A percentile compares a stretch with the other conserved stretches of the same genome.
Evolutionary conservation across 208 protist genomes (phyloP).

Genomic region (Crithidia sp.): DNA sequence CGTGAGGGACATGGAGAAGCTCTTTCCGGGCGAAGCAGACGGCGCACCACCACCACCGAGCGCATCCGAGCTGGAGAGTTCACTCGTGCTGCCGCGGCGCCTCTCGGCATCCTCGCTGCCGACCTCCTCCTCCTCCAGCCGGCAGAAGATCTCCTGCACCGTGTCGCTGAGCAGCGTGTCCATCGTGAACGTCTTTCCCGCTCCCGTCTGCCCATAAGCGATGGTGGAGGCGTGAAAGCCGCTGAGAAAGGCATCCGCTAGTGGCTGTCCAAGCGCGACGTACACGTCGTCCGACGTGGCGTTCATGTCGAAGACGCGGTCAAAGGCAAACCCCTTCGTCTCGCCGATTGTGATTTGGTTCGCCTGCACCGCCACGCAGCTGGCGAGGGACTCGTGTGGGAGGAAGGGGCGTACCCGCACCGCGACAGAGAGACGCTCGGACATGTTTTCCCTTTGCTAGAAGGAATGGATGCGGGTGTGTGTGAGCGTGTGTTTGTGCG

Average conservation of each 20-base stretch:
- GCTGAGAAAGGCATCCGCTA: constrained; percentile 80
- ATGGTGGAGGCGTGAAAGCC: constrained; percentile 94
- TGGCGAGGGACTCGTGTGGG: constrained; percentile 55
- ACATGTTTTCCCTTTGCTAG: constrained; percentile 28
- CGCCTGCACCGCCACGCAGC: constrained; percentile 53
- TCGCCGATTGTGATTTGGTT: constrained; percentile 90
- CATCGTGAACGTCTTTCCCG: constrained; percentile 97
- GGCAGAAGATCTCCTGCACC: constrained; percentile 86
- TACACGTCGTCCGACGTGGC: constrained; percentile 76
- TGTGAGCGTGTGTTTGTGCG: constrained; percentile 15
- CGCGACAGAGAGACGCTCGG: constrained; percentile 81
- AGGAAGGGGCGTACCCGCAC: constrained; percentile 91
- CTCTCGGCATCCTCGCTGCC: background rate
- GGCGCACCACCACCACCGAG: background rate
- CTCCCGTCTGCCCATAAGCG: constrained; percentile 95
- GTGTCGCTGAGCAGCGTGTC: constrained; percentile 62
- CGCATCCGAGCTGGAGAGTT: no score
- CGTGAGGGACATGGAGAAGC: constrained; percentile 51
- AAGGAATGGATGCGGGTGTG: background rate
- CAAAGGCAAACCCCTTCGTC: constrained; percentile 89
- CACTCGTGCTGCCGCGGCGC: no score
- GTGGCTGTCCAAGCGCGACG: constrained; percentile 65
- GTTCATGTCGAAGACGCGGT: constrained; percentile 82
- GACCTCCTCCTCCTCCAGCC: constrained; percentile 53
- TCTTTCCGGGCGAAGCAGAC: background rate